Evolutionary conservation across 225 moss, liverwort and hornwort genomes (phyloP).

Genomic region (Climacium dendroides): DNA sequence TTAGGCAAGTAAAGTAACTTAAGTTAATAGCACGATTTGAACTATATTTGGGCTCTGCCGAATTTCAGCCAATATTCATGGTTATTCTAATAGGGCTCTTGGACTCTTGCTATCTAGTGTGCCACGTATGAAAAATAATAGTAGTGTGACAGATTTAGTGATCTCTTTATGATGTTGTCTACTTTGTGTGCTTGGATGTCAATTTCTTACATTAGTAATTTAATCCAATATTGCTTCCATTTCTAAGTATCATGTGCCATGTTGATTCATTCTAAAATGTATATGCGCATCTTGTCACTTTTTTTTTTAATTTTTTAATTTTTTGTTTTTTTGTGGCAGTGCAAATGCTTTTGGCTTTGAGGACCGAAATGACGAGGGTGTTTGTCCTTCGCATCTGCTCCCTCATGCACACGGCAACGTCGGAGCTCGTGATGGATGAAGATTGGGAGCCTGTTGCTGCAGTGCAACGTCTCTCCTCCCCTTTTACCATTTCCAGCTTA

Average conservation of each 20-base stretch:
- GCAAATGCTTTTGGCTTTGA: constrained; percentile 77
- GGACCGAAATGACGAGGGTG: constrained; percentile 76
- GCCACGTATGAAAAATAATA: neutral
- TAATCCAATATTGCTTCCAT: neutral
- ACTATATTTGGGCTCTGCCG: neutral
- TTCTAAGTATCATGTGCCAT: neutral
- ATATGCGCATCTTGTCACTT: neutral
- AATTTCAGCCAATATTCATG: neutral
- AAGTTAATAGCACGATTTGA: neutral
- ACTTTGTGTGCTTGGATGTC: neutral
- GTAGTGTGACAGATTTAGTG: neutral
- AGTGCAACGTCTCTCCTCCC: constrained; percentile 56
- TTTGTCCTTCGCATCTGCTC: constrained; percentile 83
- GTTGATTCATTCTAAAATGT: neutral
- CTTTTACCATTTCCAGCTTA: constrained; percentile 73
- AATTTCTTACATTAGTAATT: neutral
- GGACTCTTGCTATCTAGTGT: neutral
- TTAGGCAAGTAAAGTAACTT: neutral
- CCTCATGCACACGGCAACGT: constrained; percentile 70
- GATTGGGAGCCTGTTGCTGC: constrained; percentile 88
- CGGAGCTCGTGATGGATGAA: constrained; percentile 65
- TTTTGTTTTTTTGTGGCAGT: constrained; percentile 1
- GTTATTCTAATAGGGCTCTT: neutral
- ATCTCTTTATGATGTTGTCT: neutral
- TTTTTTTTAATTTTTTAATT: neutral